Conservation (phyloP, 768 basidiomycete genomes). For the Hydnomerulius pinastri region DNA sequence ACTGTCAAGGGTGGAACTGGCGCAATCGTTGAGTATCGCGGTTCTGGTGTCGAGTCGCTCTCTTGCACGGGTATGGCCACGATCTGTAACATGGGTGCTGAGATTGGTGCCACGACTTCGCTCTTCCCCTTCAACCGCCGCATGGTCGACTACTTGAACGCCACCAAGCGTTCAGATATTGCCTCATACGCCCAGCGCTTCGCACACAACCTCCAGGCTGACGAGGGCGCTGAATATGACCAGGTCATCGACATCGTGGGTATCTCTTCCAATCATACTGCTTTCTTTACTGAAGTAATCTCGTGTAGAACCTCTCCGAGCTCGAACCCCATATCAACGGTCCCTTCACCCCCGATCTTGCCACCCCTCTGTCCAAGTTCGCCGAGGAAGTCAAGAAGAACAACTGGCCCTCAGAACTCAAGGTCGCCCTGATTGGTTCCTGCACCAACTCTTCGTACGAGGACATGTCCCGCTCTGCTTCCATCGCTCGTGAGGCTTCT, state of each 20-base stretch:
- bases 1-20: constrained; percentile 99
- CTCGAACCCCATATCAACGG: constrained; percentile 99
- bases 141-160: constrained; percentile 91
- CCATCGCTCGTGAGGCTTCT: constrained; percentile 87
- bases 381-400: constrained; percentile 90
- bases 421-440: constrained; percentile 96
- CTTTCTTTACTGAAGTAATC: neutral
- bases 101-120: constrained; percentile 98
- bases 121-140: constrained; percentile 98
- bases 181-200: constrained; percentile 88
- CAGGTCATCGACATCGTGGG: constrained; percentile 87
- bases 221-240: constrained; percentile 90
- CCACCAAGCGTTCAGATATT: constrained; percentile 90
- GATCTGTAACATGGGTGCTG: constrained; percentile 99
- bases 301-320: constrained; percentile 80
- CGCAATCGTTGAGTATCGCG: constrained; percentile 97
- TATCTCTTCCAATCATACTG: constrained; percentile 7
- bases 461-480: constrained; percentile 98
- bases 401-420: constrained; percentile 95
- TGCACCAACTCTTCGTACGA: constrained; percentile 99
- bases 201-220: constrained; percentile 87
- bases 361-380: constrained; percentile 97
- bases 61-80: constrained; percentile 99
- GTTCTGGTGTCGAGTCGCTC: constrained; percentile 92
- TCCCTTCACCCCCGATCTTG: constrained; percentile 99